Evolutionary conservation across 108 stramenopile species (phyloP), one percentile per base, ranked within the genome.

Genomic region (Hondaea fermentalgiana): DNA sequence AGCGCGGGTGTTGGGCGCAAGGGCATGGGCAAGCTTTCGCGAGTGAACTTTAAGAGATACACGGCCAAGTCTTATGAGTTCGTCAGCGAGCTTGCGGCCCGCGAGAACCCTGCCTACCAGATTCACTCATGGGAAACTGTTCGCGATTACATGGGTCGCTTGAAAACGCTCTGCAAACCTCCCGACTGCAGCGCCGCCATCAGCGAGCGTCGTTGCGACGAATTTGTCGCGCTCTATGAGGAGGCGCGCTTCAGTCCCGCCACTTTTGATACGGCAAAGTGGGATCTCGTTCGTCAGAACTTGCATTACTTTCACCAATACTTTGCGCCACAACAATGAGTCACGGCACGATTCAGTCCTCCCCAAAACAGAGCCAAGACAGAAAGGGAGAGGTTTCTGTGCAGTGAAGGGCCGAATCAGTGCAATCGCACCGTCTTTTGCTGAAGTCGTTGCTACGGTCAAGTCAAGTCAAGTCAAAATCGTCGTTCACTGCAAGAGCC

Each of bases 241-340:
- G 17, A 83, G 28, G 76, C 76, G 51, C 45, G 51, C 3, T 83
- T 83, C 3, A 83, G 51, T 28, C 43, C 10, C 1, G 49, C 45
- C 2, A 47, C 76, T 83, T 83, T 83, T 23, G 76, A 83, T 35
- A 6, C 51, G 12, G 6, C 49, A 23, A 83, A 83, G 76, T 83
- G 76, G 76, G 76, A 83, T 47, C 76, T 53, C 49, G 76, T 83
- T 12, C 76, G 76, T 3, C 19, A 23, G 10, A 83, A 83, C 76
- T 45, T 83, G 25, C 49, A 83, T 35, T 83, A 83, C 51, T 83
- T 83, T 83, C 76, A 83, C 51, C 76, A 53, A 45, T 83, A 83
- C 51, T 83, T 83, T 53, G 64, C 64, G 42, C 64, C 64, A 23
- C 64, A 57, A 57, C 55, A 57, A 16, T 16, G 14, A 8, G 14